These are phyloP conservation scores for Xylariaceae sp. DNA, from an alignment of 2,329 filamentous ascomycete genomes.

Conservation along the genomic window DNA sequence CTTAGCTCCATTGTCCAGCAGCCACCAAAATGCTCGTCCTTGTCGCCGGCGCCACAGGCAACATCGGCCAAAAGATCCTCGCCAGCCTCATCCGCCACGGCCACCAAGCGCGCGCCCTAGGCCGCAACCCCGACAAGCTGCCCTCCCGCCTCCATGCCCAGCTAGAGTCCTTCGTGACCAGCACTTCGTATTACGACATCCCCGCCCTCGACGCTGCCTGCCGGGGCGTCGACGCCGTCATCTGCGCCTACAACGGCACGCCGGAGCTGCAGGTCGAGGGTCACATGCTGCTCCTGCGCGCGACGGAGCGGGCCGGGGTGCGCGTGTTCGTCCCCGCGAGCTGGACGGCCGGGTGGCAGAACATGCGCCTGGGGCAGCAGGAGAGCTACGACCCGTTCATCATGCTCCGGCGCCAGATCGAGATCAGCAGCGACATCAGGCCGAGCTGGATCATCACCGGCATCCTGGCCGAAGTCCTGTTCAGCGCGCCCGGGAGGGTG, in stretches of 20 bases:
- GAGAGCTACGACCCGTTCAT: constrained; percentile 32
- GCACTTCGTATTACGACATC: constrained; percentile 22
- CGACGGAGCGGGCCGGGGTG: constrained; percentile 31
- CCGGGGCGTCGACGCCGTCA: constrained; percentile 31
- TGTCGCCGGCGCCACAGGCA: constrained; percentile 32
- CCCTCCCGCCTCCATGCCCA: constrained; percentile 4
- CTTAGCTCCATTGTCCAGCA: no score
- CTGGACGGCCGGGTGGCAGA: constrained; percentile 14
- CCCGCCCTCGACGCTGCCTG: constrained; percentile 28
- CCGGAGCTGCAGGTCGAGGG: constrained; percentile 27
- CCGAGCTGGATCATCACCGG: constrained; percentile 23
- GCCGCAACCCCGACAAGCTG: constrained; percentile 27
- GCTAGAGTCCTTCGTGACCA: constrained; percentile 26
- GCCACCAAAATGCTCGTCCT: constrained; percentile 28
- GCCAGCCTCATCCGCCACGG: constrained; percentile 20
- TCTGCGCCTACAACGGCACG: constrained; percentile 24
- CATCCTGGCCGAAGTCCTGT: constrained; percentile 22
- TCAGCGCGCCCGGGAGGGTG: constrained; percentile 12
- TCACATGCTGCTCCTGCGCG: constrained; percentile 31
- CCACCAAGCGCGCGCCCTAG: constrained; percentile 31
- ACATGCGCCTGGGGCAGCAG: constrained; percentile 21
- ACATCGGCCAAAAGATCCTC: constrained; percentile 28
- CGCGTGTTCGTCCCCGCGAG: constrained; percentile 14
- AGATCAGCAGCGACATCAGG: constrained; percentile 22
- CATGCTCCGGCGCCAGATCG: constrained; percentile 28